Percentiles rank a stretch among this genome's conserved stretches.
Conservation (phyloP, 805 yeast species). For the Kazachstania psychrophila region DNA sequence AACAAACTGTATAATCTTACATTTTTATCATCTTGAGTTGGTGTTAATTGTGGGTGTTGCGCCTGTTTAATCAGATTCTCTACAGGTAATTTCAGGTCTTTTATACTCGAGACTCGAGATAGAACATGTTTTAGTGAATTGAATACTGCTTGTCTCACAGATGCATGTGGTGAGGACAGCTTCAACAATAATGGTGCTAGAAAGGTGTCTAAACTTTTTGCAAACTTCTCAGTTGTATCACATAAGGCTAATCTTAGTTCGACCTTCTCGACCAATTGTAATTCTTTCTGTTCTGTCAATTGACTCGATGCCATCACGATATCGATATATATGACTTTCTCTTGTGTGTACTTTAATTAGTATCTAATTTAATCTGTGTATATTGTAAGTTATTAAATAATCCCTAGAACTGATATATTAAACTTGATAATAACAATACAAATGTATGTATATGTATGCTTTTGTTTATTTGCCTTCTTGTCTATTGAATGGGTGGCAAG, state of each 20-base stretch:
- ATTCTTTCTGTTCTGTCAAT: conserved; percentile 37
- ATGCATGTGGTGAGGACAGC: conserved; percentile 56
- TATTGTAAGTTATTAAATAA: no score
- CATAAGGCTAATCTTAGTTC: conserved; percentile 78
- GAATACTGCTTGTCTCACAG: conserved; percentile 59
- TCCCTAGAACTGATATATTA: no score
- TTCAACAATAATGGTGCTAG: conserved; percentile 73
- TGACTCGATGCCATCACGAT: not conserved
- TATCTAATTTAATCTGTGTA: no score
- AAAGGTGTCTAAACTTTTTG: conserved; percentile 49
- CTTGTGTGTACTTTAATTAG: no score
- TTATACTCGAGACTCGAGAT: conserved; percentile 53
- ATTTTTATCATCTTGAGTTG: conserved; percentile 36
- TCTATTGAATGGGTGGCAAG: no score
- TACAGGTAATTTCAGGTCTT: conserved; percentile 52
- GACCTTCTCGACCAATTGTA: conserved; percentile 60
- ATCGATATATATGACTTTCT: no score
- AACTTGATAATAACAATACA: no score
- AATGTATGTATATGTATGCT: no score
- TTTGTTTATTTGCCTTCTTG: no score
- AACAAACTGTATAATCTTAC: conserved; percentile 56
- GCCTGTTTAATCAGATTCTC: conserved; percentile 56
- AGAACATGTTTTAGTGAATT: conserved; percentile 58
- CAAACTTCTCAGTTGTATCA: conserved; percentile 53
- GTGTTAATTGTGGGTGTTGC: conserved; percentile 38